Evolutionary conservation across 2,329 filamentous ascomycete genomes (phyloP), one percentile per base, ranked within the genome.

Genomic region (Penicillium sp.): DNA sequence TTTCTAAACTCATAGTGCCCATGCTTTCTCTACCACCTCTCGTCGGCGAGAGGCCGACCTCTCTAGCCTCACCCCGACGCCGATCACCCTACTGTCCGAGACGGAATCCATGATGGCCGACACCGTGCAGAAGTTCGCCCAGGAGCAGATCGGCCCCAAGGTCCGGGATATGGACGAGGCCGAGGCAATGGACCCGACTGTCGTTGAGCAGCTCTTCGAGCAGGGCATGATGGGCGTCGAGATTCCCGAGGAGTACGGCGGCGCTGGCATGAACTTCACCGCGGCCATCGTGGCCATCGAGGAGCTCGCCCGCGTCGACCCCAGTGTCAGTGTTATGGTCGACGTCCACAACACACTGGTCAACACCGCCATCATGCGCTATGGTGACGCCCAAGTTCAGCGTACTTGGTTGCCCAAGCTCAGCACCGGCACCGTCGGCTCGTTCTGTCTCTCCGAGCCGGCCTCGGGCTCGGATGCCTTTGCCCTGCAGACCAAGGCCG

Each of bases 341-440:
- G 94, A 99, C 73, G 94, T 99, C 18, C 94, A 99, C 81, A 99
- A 99, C 77, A 99, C 94, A 1, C 81, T 99, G 45, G 93, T 96
- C 74, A 97, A 97, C 78, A 97, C 93, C 2, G 89, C 91, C 12
- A 81, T 99, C 50, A 70, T 97, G 66, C 95, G 91, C 71, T 95
- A 88, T 73, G 94, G 87, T 27, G 90, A 85, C 62, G 81, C 84
- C 55, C 83, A 86, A 64, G 76, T 89, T 55, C 90, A 95, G 83
- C 88, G 89, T 75, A 89, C 89, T 72, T 97, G 88, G 82, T 79
- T 99, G 58, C 94, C 94, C n/a, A 84, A 83, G 70, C 80, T 99
- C 52, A 91, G 94, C 45, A 97, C 93, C 41, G 82, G 90, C 72
- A 95, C 91, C 3, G 89, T 99, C 67, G 83, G 89, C 46, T 93